Conservation (phyloP, 148 eudicot species). For the Fagopyrum homotropicum region DNA sequence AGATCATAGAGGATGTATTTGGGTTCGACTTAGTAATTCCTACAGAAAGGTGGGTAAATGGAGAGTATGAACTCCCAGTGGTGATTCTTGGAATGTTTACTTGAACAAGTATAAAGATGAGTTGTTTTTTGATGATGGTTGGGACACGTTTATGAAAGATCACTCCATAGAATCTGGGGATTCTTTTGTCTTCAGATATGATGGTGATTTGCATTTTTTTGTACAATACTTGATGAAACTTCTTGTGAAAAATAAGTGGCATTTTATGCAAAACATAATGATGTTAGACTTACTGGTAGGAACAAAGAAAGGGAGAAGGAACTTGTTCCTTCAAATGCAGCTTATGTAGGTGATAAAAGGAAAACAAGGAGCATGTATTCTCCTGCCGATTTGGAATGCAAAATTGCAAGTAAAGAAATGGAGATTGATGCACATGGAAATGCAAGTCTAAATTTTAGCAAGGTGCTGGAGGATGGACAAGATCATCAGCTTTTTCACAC, state of each 20-base stretch:
- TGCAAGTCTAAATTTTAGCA: slow-evolving; percentile 22
- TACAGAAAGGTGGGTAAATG: too few relatives aligned
- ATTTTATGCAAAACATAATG: slow-evolving; percentile 56
- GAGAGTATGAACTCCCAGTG: slow-evolving; percentile 41
- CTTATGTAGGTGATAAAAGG: slow-evolving; percentile 32
- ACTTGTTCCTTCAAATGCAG: slow-evolving; percentile 18
- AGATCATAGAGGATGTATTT: too few relatives aligned
- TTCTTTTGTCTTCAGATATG: slow-evolving; percentile 68
- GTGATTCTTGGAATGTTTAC: slow-evolving; percentile 58
- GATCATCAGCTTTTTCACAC: slow-evolving; percentile 16
- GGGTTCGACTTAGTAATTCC: too few relatives aligned
- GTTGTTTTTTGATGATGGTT: slow-evolving; percentile 59
- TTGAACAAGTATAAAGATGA: slow-evolving; percentile 37
- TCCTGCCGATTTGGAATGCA: slow-evolving; percentile 27
- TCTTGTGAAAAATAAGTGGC: slow-evolving; percentile 88
- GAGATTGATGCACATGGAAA: not conserved
- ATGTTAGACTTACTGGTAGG: slow-evolving; percentile 24
- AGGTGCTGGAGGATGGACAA: slow-evolving; percentile 16
- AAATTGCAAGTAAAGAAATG: slow-evolving; percentile 18
- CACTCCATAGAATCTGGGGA: slow-evolving; percentile 67
- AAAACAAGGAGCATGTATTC: slow-evolving; percentile 41
- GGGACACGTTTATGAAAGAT: slow-evolving; percentile 69
- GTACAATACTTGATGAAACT: slow-evolving; percentile 72
- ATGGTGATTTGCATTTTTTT: slow-evolving; percentile 57
- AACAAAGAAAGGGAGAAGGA: slow-evolving; percentile 48